phyloP scores from a whole-genome alignment of 768 basidiomycete genomes.

The Lactarius pseudohatsudake region DNA sequence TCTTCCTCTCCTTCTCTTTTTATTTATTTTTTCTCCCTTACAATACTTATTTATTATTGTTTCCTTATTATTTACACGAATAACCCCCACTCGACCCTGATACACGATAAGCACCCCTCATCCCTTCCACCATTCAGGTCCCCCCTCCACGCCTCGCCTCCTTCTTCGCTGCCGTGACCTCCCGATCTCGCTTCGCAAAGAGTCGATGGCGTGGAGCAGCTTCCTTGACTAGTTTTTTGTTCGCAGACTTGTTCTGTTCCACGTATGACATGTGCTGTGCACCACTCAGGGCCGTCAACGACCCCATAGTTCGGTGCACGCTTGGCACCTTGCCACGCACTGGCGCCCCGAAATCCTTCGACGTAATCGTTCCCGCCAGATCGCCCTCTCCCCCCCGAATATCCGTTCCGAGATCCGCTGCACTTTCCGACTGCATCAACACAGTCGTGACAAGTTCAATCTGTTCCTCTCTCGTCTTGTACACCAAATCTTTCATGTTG shows the following conservation, averaged over 20 bases:
- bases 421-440: slow-evolving; percentile 85
- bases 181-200: slow-evolving; percentile 81
- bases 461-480: slow-evolving; percentile 87
- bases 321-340: slow-evolving; percentile 51
- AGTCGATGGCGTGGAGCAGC: slow-evolving; percentile 64
- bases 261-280: slow-evolving; percentile 91
- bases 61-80: slow-evolving; percentile 3
- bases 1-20: neutral
- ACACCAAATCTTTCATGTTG: slow-evolving; percentile 83
- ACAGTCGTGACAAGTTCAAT: slow-evolving; percentile 96
- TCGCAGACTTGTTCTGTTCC: slow-evolving; percentile 88
- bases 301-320: slow-evolving; percentile 78
- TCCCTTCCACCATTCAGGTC: slow-evolving; percentile 18
- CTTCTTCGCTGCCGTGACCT: slow-evolving; percentile 55
- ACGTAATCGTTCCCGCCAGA: slow-evolving; percentile 80
- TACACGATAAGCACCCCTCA: neutral
- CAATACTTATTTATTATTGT: neutral
- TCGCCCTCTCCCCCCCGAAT: slow-evolving; percentile 82
- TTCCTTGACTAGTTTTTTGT: slow-evolving; percentile 68
- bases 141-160: slow-evolving; percentile 33
- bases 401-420: slow-evolving; percentile 85
- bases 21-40: neutral
- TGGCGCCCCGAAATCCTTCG: slow-evolving; percentile 79
- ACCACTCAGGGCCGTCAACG: slow-evolving; percentile 80
- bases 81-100: neutral